These are phyloP conservation scores for Monilinia vaccinii-corymbosi DNA, from an alignment of 2,329 filamentous ascomycete genomes.

Conservation along the genomic window DNA sequence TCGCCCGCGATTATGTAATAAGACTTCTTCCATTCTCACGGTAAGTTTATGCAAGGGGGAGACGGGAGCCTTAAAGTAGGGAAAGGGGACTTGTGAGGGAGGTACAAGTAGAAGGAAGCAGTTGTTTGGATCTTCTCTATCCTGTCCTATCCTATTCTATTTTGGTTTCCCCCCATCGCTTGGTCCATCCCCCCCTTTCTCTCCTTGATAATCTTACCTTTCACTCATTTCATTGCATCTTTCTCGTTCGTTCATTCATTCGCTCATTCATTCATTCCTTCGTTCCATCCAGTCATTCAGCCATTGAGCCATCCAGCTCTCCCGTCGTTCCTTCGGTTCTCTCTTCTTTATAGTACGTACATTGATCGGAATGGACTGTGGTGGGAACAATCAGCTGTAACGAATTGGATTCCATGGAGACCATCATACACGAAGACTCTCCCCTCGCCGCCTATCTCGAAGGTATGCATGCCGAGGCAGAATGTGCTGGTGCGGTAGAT, in stretches of 20 bases:
- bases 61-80: too few species aligned
- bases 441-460: constrained; percentile 84
- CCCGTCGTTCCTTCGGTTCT: too few species aligned
- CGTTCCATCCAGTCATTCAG: background rate
- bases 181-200: background rate
- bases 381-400: constrained; percentile 11
- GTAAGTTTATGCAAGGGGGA: too few species aligned
- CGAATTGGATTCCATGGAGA: constrained; percentile 56
- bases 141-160: background rate
- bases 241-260: background rate
- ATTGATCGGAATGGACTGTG: constrained; percentile 19
- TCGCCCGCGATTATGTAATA: too few species aligned
- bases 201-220: too few species aligned
- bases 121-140: too few species aligned
- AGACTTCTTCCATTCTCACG: too few species aligned
- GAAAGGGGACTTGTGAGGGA: too few species aligned
- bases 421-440: constrained; percentile 76
- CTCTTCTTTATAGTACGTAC: background rate
- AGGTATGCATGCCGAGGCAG: constrained; percentile 45
- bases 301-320: background rate
- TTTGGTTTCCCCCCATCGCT: background rate
- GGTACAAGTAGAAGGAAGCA: too few species aligned
- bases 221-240: background rate
- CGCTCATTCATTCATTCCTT: background rate
- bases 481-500: background rate